Percentiles rank a stretch among this genome's conserved stretches.
Conservation (phyloP, 1,139 yeast species). For the Lodderomyces margitis region DNA sequence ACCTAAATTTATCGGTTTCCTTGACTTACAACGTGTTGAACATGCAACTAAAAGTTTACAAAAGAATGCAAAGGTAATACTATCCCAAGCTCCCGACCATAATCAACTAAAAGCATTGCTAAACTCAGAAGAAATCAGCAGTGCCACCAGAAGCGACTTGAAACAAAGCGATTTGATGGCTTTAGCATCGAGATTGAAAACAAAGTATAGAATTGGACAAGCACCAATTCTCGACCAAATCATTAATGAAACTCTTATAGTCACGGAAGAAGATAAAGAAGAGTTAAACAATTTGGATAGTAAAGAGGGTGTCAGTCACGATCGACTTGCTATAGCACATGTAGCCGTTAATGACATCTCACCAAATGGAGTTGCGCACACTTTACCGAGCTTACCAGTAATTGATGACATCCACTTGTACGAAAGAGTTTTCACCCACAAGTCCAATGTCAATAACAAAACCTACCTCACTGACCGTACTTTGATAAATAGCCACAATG, state of each 20-base stretch:
- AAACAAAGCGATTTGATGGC: constrained; percentile 53
- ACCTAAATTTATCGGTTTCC: constrained; percentile 25
- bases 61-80: constrained; percentile 49
- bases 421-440: constrained; percentile 79
- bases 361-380: constrained; percentile 29
- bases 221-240: constrained; percentile 50
- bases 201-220: constrained; percentile 47
- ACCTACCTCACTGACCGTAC: constrained; percentile 57
- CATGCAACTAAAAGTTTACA: constrained; percentile 46
- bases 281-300: constrained; percentile 8
- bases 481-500: constrained; percentile 68
- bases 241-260: constrained; percentile 19
- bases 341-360: constrained; percentile 14
- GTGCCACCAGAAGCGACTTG: constrained; percentile 46
- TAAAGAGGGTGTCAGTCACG: constrained; percentile 5
- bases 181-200: constrained; percentile 59
- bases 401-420: constrained; percentile 59
- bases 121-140: constrained; percentile 25
- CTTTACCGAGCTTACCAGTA: constrained; percentile 62
- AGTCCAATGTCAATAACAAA: constrained; percentile 64
- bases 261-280: constrained; percentile 14
- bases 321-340: neutral
- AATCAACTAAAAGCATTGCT: constrained; percentile 37
- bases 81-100: constrained; percentile 54
- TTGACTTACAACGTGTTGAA: constrained; percentile 41